These are phyloP conservation scores for Paramecium sonneborni DNA, from an alignment of 73 alveolate species.

Conservation along the genomic window DNA sequence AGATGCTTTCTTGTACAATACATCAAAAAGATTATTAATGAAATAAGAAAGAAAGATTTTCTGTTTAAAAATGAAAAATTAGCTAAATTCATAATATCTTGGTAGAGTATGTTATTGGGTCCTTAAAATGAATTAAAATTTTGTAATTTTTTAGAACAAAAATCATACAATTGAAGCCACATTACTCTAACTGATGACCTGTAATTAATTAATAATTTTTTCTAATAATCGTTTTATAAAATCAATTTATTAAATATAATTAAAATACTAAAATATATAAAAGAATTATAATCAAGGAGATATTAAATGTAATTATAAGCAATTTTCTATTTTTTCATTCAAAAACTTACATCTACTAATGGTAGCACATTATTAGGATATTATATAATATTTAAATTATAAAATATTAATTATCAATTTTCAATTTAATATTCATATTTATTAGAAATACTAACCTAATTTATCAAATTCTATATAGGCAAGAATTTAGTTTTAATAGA, in stretches of 20 bases:
- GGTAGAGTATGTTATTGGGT: neutral
- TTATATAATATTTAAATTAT: neutral
- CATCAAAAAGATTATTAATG: neutral
- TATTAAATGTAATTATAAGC: too few relatives aligned
- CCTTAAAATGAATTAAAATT: neutral
- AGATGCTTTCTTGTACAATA: conserved; percentile 15
- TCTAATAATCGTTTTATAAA: too few relatives aligned
- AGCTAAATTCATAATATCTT: neutral
- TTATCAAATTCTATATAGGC: too few relatives aligned
- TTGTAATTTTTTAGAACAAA: neutral
- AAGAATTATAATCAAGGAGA: too few relatives aligned
- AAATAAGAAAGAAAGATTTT: neutral
- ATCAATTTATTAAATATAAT: too few relatives aligned
- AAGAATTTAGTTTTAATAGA: too few relatives aligned
- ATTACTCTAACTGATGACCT: neutral
- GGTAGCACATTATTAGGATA: neutral
- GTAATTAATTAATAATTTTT: too few relatives aligned
- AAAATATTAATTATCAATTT: neutral
- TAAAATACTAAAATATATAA: too few relatives aligned
- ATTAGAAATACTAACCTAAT: too few relatives aligned
- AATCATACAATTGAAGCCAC: neutral
- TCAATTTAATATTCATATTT: too few relatives aligned
- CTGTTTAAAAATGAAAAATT: neutral
- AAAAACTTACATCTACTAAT: neutral
- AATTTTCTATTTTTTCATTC: too few relatives aligned